Percentiles rank a stretch among this genome's conserved stretches.
Conservation (phyloP, 768 basidiomycete genomes). For the Rhodotorula paludigena region DNA sequence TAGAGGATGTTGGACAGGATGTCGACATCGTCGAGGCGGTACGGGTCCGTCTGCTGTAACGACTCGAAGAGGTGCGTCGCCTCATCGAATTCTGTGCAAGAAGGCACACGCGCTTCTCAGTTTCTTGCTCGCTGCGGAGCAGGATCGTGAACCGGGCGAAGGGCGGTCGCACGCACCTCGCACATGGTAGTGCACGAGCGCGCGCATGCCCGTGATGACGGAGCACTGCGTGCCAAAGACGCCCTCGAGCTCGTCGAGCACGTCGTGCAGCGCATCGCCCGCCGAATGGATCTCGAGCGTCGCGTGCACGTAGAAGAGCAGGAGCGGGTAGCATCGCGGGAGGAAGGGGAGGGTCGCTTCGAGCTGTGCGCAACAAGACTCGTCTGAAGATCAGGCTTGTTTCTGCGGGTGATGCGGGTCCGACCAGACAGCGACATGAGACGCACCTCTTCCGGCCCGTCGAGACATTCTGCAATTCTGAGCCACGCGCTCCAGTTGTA, state of each 20-base stretch:
- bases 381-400: slow-evolving; percentile 7
- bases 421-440: too few relatives aligned
- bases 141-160: not conserved
- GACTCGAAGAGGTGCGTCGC: slow-evolving; percentile 80
- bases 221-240: slow-evolving; percentile 53
- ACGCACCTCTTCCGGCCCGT: slow-evolving; percentile 74
- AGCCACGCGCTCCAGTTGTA: slow-evolving; percentile 97
- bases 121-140: not conserved
- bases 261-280: slow-evolving; percentile 72
- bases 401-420: not conserved
- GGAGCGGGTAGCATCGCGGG: slow-evolving; percentile 56
- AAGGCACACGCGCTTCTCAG: not conserved
- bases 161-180: slow-evolving; percentile 60
- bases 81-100: slow-evolving; percentile 68
- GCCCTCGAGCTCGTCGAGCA: slow-evolving; percentile 74
- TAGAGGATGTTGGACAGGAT: slow-evolving; percentile 95
- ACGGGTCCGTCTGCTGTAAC: slow-evolving; percentile 74
- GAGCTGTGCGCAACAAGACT: slow-evolving; percentile 41
- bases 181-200: slow-evolving; percentile 79
- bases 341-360: slow-evolving; percentile 52
- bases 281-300: slow-evolving; percentile 84
- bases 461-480: slow-evolving; percentile 53
- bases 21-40: slow-evolving; percentile 88
- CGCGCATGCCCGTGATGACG: slow-evolving; percentile 71
- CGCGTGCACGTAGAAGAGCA: slow-evolving; percentile 80